These are phyloP conservation scores for Vanrija pseudolonga DNA, from an alignment of 1,284 basidiomycete species.

Conservation along the genomic window DNA sequence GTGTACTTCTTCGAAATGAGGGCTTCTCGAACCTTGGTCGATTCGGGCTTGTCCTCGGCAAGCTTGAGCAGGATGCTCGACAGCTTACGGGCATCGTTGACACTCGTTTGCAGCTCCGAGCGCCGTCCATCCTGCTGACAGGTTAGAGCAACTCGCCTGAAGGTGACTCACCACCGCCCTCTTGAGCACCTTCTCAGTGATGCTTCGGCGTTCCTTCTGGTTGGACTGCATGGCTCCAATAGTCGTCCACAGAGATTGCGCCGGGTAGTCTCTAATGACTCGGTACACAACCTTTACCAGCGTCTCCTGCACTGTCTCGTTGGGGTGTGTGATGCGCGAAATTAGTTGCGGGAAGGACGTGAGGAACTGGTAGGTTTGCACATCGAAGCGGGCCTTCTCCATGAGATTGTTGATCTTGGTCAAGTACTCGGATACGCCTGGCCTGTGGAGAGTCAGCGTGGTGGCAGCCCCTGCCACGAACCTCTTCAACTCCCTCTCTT, in stretches of 20 bases:
- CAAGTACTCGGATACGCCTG: no score
- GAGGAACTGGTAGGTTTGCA: slow-evolving; percentile 81
- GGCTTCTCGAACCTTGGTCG: slow-evolving; percentile 18
- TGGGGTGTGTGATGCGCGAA: slow-evolving; percentile 82
- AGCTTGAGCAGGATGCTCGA: slow-evolving; percentile 35
- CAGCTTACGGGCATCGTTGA: slow-evolving; percentile 39
- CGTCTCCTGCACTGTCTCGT: slow-evolving; percentile 63
- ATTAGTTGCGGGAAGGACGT: slow-evolving; percentile 96
- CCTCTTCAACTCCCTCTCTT: slow-evolving; percentile 37
- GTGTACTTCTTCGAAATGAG: slow-evolving; percentile 56
- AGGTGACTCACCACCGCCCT: slow-evolving; percentile 33
- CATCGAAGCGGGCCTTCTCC: slow-evolving; percentile 58
- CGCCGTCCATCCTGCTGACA: background rate
- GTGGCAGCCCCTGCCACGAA: slow-evolving; percentile 5
- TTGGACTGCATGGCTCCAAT: slow-evolving; percentile 84
- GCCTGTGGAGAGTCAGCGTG: background rate
- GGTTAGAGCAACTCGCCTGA: background rate
- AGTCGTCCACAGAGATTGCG: slow-evolving; percentile 92
- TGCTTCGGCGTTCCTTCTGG: slow-evolving; percentile 58
- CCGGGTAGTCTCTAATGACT: slow-evolving; percentile 78
- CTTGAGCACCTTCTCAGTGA: slow-evolving; percentile 32
- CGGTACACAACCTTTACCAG: slow-evolving; percentile 67
- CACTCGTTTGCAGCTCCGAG: slow-evolving; percentile 43
- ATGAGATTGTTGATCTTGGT: slow-evolving; percentile 56
- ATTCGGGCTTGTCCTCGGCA: slow-evolving; percentile 42